Conservation (phyloP, 2,329 filamentous ascomycete genomes). For the Fusarium circinatum region DNA sequence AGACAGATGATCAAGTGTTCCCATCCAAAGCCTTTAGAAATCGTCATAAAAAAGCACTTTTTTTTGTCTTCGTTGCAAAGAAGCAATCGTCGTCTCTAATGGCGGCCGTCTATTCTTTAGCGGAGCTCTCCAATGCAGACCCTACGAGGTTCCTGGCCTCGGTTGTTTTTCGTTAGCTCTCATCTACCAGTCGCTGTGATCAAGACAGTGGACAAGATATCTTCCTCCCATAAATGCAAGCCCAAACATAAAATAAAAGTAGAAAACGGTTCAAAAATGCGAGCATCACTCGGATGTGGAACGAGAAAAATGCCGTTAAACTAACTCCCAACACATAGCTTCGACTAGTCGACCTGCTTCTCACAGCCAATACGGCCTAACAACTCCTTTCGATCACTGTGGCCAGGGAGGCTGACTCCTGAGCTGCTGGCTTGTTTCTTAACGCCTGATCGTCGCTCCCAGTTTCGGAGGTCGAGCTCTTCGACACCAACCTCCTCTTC, state of each 20-base stretch:
- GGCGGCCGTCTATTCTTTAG: constrained; percentile 29
- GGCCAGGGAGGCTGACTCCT: constrained; percentile 73
- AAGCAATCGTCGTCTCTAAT: constrained; percentile 40
- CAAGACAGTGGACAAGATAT: not conserved
- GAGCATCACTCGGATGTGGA: constrained; percentile 23
- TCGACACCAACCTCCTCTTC: constrained; percentile 83
- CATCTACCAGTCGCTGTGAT: constrained; percentile 19
- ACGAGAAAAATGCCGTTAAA: constrained; percentile 31
- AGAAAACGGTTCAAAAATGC: constrained; percentile 18
- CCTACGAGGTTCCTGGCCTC: constrained; percentile 30
- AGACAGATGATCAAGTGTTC: constrained; percentile 17
- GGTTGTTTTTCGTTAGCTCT: constrained; percentile 7
- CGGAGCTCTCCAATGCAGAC: constrained; percentile 19
- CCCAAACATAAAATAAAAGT: constrained; percentile 23
- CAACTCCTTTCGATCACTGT: constrained; percentile 82
- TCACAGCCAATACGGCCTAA: constrained; percentile 85
- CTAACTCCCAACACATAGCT: constrained; percentile 34
- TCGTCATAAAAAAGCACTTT: constrained; percentile 36
- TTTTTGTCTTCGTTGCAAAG: constrained; percentile 36
- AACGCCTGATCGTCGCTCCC: constrained; percentile 66
- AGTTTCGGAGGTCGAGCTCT: constrained; percentile 72
- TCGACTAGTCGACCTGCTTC: constrained; percentile 68
- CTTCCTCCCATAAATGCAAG: constrained; percentile 16
- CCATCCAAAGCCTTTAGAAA: constrained; percentile 24
- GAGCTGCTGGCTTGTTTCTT: constrained; percentile 65